Conservation (phyloP, 2,329 filamentous ascomycete genomes). For the Elsinoe fawcettii region DNA sequence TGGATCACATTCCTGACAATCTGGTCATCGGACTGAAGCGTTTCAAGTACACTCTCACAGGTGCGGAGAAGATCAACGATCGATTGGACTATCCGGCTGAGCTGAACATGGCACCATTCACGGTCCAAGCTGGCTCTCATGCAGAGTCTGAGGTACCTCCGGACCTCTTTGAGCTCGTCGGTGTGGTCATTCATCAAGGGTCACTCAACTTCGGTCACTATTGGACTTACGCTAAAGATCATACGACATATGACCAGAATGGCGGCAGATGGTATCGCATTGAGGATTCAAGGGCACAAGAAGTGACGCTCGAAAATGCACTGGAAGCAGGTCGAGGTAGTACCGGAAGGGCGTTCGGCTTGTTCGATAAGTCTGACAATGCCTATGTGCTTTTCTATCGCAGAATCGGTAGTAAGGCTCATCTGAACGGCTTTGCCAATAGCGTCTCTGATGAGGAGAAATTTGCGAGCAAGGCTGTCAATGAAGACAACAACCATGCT, state of each 20-base stretch:
- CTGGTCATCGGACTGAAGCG: conserved; percentile 91
- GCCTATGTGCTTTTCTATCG: conserved; percentile 99
- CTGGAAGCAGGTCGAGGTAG: conserved; percentile 65
- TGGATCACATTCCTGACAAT: conserved; percentile 89
- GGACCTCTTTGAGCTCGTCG: conserved; percentile 89
- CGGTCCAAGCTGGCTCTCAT: conserved; percentile 71
- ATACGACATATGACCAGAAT: neutral
- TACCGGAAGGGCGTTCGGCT: conserved; percentile 51
- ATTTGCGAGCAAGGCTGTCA: neutral
- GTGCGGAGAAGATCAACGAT: conserved; percentile 87
- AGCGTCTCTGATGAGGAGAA: neutral
- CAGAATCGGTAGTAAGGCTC: conserved; percentile 45
- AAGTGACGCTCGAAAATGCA: conserved; percentile 68
- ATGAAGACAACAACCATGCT: conserved; percentile 8
- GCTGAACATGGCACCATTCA: conserved; percentile 86
- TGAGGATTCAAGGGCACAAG: conserved; percentile 76
- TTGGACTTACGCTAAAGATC: conserved; percentile 69
- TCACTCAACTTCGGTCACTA: conserved; percentile 94
- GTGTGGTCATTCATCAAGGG: conserved; percentile 85
- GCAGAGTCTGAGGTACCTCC: conserved; percentile 47
- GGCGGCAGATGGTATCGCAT: conserved; percentile 70
- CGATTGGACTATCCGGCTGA: conserved; percentile 76
- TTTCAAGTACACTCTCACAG: conserved; percentile 75
- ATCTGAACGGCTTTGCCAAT: conserved; percentile 4
- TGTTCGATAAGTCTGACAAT: conserved; percentile 42